Conservation (phyloP, 495 filamentous ascomycete species). For the Mytilinidion resinicola region DNA sequence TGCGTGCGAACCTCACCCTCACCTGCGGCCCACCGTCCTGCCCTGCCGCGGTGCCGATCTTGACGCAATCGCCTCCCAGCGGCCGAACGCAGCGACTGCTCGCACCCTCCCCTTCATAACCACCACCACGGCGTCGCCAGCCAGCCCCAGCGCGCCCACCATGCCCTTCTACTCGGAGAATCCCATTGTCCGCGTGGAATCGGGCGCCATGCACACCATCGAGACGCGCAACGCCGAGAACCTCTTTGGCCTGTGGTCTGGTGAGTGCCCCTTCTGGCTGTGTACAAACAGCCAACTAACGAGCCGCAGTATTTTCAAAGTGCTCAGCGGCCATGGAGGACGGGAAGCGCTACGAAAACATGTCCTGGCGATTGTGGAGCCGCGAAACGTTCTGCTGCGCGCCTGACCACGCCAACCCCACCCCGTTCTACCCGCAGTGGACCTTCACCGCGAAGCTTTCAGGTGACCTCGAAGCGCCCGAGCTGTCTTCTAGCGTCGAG, state of each 20-base stretch:
- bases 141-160: conserved; percentile 9
- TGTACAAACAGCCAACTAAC: neutral
- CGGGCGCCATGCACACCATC: conserved; percentile 68
- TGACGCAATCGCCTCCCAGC: conserved; percentile 22
- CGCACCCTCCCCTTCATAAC: neutral
- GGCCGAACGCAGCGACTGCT: conserved; percentile 5
- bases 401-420: conserved; percentile 47
- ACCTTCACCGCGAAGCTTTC: conserved; percentile 39
- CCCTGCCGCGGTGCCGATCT: conserved; percentile 15
- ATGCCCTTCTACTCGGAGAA: conserved; percentile 36
- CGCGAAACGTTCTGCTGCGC: conserved; percentile 95
- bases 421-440: conserved; percentile 42
- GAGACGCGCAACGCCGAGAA: conserved; percentile 89
- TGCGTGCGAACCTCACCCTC: neutral
- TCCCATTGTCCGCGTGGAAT: conserved; percentile 33
- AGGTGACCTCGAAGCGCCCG: conserved; percentile 49
- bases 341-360: conserved; percentile 85
- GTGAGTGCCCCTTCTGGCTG: conserved; percentile 49
- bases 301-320: conserved; percentile 75
- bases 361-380: conserved; percentile 95
- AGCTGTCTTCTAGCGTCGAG: conserved; percentile 86
- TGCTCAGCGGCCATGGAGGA: conserved; percentile 92
- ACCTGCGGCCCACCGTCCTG: conserved; percentile 2
- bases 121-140: conserved; percentile 4
- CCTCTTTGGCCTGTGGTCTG: conserved; percentile 96